A percentile compares a stretch with the other conserved stretches of the same genome.
These are phyloP conservation scores for Trichoderma pleuroti DNA, from an alignment of 2,329 filamentous ascomycete genomes.

Conservation along the genomic window DNA sequence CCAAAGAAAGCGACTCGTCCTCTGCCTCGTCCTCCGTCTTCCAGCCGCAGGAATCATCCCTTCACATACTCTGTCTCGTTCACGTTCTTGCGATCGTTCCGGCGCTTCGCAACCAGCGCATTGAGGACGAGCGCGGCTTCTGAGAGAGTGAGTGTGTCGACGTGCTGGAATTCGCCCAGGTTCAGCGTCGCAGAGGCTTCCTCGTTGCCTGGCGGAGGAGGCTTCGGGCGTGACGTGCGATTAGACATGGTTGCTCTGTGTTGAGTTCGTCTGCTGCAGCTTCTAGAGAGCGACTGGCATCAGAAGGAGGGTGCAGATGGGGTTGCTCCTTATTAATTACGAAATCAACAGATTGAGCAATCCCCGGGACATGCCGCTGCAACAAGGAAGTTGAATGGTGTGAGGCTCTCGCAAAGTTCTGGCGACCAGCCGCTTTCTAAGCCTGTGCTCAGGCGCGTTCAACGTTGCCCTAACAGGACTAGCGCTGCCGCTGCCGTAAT, in stretches of 20 bases:
- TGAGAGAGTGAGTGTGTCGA: conserved; percentile 86
- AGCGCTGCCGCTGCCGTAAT: not conserved
- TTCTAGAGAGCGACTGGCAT: not conserved
- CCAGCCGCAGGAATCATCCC: not conserved
- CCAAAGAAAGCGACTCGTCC: not conserved
- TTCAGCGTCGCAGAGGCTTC: conserved; percentile 78
- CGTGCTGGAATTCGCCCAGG: conserved; percentile 90
- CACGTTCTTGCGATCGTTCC: conserved; percentile 74
- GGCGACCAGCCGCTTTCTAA: not conserved
- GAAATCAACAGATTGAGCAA: not conserved
- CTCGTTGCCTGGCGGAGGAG: conserved; percentile 72
- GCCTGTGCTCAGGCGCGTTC: conserved; percentile 2
- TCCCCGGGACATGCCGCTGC: not conserved
- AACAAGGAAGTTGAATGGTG: not conserved
- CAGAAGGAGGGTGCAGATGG: not conserved
- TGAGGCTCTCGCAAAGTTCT: conserved; percentile 13
- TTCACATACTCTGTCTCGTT: conserved; percentile 74
- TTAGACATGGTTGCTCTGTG: conserved; percentile 10
- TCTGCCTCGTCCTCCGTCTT: not conserved
- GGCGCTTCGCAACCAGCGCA: conserved; percentile 77
- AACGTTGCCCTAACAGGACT: not conserved
- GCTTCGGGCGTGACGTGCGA: conserved; percentile 62
- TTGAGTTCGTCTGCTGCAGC: not conserved
- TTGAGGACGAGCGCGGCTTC: conserved; percentile 91
- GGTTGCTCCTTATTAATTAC: not conserved